Conservation (phyloP, 306 rosid species). For the Biancaea sappan region DNA sequence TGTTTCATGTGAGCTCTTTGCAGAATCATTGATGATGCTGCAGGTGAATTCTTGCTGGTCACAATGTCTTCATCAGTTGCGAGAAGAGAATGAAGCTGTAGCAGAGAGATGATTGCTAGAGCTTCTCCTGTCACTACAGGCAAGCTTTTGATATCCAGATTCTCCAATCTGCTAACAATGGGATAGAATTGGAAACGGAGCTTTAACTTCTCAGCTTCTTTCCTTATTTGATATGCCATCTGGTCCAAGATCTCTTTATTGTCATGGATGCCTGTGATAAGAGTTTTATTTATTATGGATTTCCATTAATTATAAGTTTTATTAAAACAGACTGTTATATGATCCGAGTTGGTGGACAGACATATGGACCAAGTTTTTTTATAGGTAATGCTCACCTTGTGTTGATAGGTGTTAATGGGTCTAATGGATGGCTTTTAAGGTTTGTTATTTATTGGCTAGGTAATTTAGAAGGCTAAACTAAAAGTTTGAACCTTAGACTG, state of each 20-base stretch:
- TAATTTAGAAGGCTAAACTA: too few species aligned
- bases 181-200: constrained; percentile 56
- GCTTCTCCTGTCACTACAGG: constrained; percentile 63
- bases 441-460: too few species aligned
- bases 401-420: too few species aligned
- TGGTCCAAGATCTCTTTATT: constrained; percentile 59
- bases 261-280: constrained; percentile 53
- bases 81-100: constrained; percentile 56
- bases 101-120: constrained; percentile 56
- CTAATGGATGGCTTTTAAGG: too few species aligned
- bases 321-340: too few species aligned
- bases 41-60: constrained; percentile 34
- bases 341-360: too few species aligned
- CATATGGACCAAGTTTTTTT: too few species aligned
- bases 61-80: constrained; percentile 45
- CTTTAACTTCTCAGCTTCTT: constrained; percentile 54
- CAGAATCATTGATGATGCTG: constrained; percentile 21
- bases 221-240: constrained; percentile 42
- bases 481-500: too few species aligned
- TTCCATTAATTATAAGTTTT: too few species aligned
- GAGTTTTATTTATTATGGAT: too few species aligned
- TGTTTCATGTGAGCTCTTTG: constrained; percentile 44
- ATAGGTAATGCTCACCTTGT: too few species aligned
- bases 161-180: constrained; percentile 49
- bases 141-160: constrained; percentile 49